Base-by-base conservation (phyloP, 1,284 basidiomycete genomes). In the Xanthoconium separans region DNA sequence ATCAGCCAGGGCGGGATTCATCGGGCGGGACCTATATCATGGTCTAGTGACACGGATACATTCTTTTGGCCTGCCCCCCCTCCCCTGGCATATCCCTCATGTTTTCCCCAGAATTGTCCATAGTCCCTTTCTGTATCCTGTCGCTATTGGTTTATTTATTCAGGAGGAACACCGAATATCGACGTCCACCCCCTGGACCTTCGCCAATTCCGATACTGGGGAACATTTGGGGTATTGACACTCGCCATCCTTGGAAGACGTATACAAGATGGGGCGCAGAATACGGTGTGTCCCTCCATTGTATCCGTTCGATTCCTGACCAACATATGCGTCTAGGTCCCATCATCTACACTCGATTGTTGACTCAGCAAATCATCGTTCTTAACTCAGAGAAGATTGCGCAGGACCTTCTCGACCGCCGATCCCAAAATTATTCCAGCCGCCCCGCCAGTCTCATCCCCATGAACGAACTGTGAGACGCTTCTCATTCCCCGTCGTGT, bases 301-400 rank as follows among this genome's bases (percentile, higher is more conserved):
- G 24, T 29, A 18, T n/a, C 2, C 42, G 22, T 24, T n/a, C 10
- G 4, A 1, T 7, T 22, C 3, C 12, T 16, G 34, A 27, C 33
- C 46, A 13, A 60, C 43, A 33, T 34, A 20, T n/a, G 24, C 22
- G 1, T 24, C 24, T 16, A 65, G 64, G 64, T 10, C 54, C 29
- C 6, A 55, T 65, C n/a, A 56, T 65, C 10, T 59, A 69, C 9
- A 62, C 63, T 44, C 53, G 58, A 56, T 49, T 58, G 41, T 41
- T 61, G 48, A 50, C 46, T 37, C 56, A 56, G 54, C 53, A 55
- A 47, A 53, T 58, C 50, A 44, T 61, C 42, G 29, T 69, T 13
- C 51, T 65, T 13, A 69, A 61, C 39, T 69, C 65, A 0, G 65
- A 67, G 36, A 50, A 53, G 51, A 49, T 56, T 48, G 66, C 65